phyloP scores from a whole-genome alignment of 164 flowering plant genomes.

The Chloranthus sessilifolius region DNA sequence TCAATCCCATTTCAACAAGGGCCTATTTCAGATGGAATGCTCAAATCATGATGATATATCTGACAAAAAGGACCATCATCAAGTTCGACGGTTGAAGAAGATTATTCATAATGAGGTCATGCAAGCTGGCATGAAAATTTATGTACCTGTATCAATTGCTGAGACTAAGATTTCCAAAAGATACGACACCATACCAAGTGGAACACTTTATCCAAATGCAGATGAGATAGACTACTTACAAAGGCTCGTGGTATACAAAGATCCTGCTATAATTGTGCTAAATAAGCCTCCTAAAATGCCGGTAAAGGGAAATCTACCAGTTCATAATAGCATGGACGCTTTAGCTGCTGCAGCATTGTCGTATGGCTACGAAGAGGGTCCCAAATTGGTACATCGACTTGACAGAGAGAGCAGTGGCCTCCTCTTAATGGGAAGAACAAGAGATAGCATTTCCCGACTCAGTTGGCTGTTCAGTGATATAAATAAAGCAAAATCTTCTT shows the following conservation, averaged over 20 bases:
- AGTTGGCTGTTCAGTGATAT: conserved; percentile 61
- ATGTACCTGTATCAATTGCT: conserved; percentile 74
- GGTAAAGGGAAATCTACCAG: conserved; percentile 79
- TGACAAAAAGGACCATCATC: conserved; percentile 10
- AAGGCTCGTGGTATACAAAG: conserved; percentile 91
- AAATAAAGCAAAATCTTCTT: conserved; percentile 34
- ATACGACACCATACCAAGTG: conserved; percentile 79
- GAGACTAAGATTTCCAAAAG: conserved; percentile 71
- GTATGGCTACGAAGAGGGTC: conserved; percentile 76
- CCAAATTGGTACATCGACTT: conserved; percentile 89
- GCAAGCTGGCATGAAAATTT: conserved; percentile 57
- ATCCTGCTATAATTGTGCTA: conserved; percentile 70
- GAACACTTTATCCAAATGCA: conserved; percentile 85
- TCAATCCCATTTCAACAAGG: conserved; percentile 72
- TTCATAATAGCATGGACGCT: conserved; percentile 98
- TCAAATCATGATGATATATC: conserved; percentile 13
- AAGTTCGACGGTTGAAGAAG: conserved; percentile 43
- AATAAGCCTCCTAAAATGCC: conserved; percentile 94
- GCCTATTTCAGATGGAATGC: conserved; percentile 61
- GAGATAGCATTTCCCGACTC: conserved; percentile 55
- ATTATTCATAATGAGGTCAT: conserved; percentile 61
- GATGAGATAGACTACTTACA: conserved; percentile 85
- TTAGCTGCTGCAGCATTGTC: conserved; percentile 89
- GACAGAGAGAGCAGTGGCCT: conserved; percentile 93
- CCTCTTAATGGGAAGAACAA: conserved; percentile 77